Conservation (phyloP, 1,284 basidiomycete species). For the Sporisorium graminicola region DNA sequence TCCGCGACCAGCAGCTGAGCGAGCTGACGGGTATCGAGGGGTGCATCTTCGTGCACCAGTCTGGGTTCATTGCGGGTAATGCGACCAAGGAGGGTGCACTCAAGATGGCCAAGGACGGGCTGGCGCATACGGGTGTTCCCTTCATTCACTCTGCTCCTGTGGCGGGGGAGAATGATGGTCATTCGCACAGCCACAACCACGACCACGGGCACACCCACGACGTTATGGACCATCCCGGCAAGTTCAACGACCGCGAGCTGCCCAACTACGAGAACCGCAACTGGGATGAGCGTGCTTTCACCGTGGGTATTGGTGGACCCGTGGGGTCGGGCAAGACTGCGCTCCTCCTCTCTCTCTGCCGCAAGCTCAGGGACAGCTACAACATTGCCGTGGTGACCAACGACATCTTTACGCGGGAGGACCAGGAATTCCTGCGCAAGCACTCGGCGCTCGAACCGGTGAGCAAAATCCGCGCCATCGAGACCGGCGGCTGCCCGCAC, state of each 20-base stretch:
- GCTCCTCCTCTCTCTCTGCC: constrained; percentile 90
- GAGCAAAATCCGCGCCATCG: constrained; percentile 91
- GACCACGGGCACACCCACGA: constrained; percentile 68
- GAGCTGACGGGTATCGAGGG: constrained; percentile 80
- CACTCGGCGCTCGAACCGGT: constrained; percentile 84
- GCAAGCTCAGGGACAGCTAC: constrained; percentile 81
- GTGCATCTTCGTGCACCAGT: constrained; percentile 92
- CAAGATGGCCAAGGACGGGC: constrained; percentile 80
- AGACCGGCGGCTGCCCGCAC: constrained; percentile 76
- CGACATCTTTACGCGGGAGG: constrained; percentile 78
- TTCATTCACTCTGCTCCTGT: constrained; percentile 36
- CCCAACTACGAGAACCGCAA: constrained; percentile 87
- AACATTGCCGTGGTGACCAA: constrained; percentile 81
- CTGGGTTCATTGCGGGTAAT: constrained; percentile 94
- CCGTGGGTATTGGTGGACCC: constrained; percentile 92
- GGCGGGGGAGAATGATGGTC: constrained; percentile 15
- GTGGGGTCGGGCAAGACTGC: constrained; percentile 99
- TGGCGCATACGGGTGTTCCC: constrained; percentile 54
- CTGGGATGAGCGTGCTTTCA: constrained; percentile 94
- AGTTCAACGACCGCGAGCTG: constrained; percentile 90
- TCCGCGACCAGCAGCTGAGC: constrained; percentile 85
- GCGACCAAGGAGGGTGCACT: constrained; percentile 89
- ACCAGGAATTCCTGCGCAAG: constrained; percentile 95
- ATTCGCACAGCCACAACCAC: constrained; percentile 45
- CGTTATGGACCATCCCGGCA: constrained; percentile 75